phyloP scores from a whole-genome alignment of 2,329 filamentous ascomycete genomes.

The Fusarium beomiforme region DNA sequence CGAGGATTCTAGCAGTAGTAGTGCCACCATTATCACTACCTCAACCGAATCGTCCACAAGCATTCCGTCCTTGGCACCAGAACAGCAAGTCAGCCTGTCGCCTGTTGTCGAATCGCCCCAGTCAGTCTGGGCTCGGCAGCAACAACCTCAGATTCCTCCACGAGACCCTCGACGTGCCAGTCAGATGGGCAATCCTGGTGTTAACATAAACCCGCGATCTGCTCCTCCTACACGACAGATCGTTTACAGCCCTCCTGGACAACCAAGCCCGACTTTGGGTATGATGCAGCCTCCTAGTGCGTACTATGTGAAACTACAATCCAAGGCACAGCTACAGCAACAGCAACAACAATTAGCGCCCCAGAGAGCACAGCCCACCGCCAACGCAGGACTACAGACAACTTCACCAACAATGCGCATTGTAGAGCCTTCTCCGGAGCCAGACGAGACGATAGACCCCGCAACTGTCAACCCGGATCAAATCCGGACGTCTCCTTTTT shows the following conservation, averaged over 20 bases:
- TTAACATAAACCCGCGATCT: conserved; percentile 31
- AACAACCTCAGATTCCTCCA: conserved; percentile 44
- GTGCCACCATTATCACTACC: conserved; percentile 47
- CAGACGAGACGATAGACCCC: conserved; percentile 38
- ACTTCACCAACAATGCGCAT: conserved; percentile 51
- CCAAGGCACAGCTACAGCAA: not conserved
- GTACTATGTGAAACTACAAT: not conserved
- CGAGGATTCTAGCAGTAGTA: conserved; percentile 45
- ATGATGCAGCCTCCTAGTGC: conserved; percentile 37
- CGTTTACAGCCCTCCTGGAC: conserved; percentile 49
- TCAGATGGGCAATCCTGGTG: conserved; percentile 4
- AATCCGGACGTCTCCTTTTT: conserved; percentile 33
- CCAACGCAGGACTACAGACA: conserved; percentile 38
- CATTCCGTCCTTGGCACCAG: conserved; percentile 29
- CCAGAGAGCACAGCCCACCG: conserved; percentile 12
- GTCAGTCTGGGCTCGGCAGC: conserved; percentile 45
- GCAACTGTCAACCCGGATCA: conserved; percentile 1
- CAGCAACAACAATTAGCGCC: conserved; percentile 1
- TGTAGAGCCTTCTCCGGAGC: conserved; percentile 49
- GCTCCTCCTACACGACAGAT: conserved; percentile 47
- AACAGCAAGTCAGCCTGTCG: conserved; percentile 52
- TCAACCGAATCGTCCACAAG: conserved; percentile 42
- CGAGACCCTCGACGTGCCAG: conserved; percentile 38
- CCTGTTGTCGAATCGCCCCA: conserved; percentile 61
- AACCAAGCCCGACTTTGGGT: conserved; percentile 57